These are phyloP conservation scores for Neonothopanus nambi DNA, from an alignment of 1,284 basidiomycete species.

Conservation along the genomic window DNA sequence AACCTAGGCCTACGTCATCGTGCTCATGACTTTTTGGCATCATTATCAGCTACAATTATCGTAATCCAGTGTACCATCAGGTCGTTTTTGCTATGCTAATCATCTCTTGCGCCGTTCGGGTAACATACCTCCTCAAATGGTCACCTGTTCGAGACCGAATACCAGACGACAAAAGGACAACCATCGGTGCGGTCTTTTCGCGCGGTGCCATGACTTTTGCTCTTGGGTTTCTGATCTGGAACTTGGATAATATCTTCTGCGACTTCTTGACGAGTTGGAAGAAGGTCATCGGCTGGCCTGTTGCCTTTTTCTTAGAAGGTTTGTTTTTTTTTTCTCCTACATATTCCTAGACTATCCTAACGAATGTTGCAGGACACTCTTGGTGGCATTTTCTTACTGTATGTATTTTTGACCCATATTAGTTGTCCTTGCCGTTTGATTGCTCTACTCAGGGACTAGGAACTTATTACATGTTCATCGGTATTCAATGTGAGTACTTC, in stretches of 20 bases:
- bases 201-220: conserved; percentile 51
- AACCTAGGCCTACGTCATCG: background rate
- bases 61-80: conserved; percentile 71
- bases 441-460: conserved; percentile 46
- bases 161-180: conserved; percentile 40
- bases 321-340: background rate
- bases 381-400: conserved; percentile 77
- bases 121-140: conserved; percentile 48
- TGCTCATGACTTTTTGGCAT: background rate
- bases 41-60: conserved; percentile 46
- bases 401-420: conserved; percentile 15
- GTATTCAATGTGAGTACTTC: conserved; percentile 54
- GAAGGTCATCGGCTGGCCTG: conserved; percentile 56
- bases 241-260: conserved; percentile 71
- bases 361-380: conserved; percentile 48
- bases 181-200: conserved; percentile 44
- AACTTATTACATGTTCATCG: conserved; percentile 60
- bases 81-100: conserved; percentile 58
- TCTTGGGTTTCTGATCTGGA: conserved; percentile 67
- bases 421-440: background rate
- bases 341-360: background rate
- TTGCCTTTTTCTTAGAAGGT: conserved; percentile 67
- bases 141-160: conserved; percentile 42
- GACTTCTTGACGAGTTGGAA: conserved; percentile 55
- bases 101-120: conserved; percentile 44